These are phyloP conservation scores for Hanseniaspora uvarum DNA, from an alignment of 1,139 yeast species.

Conservation along the genomic window DNA sequence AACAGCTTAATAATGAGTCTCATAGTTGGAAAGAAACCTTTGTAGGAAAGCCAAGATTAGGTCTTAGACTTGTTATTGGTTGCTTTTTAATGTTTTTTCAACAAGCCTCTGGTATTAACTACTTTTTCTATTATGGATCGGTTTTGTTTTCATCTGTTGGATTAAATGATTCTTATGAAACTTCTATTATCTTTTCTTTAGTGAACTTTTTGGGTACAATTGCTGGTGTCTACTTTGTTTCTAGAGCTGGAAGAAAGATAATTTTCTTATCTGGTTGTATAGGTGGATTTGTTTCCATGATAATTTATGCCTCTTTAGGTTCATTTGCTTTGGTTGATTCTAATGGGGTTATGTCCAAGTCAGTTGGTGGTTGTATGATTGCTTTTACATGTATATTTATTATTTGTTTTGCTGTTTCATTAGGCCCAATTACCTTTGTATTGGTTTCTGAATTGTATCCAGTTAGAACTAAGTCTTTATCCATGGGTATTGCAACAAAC, in stretches of 20 bases:
- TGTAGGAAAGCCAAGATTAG: conserved; percentile 41
- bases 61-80: conserved; percentile 43
- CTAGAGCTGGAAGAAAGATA: conserved; percentile 55
- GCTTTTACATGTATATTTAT: conserved; percentile 65
- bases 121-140: conserved; percentile 50
- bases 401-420: conserved; percentile 66
- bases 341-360: conserved; percentile 24
- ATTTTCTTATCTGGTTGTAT: conserved; percentile 53
- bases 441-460: conserved; percentile 71
- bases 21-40: conserved; percentile 28
- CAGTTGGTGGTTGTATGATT: conserved; percentile 62
- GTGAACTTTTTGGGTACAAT: conserved; percentile 73
- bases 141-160: conserved; percentile 44
- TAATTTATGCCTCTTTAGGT: conserved; percentile 58
- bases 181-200: conserved; percentile 62
- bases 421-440: conserved; percentile 78
- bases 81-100: conserved; percentile 46
- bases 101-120: conserved; percentile 50
- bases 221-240: conserved; percentile 57
- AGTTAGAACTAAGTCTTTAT: conserved; percentile 60
- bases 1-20: conserved; percentile 26
- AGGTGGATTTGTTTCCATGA: conserved; percentile 52
- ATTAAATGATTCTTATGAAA: conserved; percentile 33
- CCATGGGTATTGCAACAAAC: conserved; percentile 64
- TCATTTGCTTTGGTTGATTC: conserved; percentile 35